Evolutionary conservation across 805 yeast species (phyloP).

Genomic region (Ogataea degrootiae): DNA sequence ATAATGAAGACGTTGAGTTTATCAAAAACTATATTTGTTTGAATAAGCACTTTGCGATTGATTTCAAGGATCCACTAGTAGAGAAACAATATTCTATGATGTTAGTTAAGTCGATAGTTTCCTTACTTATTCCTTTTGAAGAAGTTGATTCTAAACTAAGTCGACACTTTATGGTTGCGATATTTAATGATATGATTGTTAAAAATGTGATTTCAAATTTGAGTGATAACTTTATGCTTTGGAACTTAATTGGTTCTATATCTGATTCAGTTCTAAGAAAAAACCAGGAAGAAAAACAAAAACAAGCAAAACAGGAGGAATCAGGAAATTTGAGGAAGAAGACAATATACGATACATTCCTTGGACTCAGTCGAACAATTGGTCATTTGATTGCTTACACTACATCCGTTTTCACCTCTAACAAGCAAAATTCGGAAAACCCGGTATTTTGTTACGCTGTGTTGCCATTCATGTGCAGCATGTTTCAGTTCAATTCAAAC

Average conservation of each 20-base stretch:
- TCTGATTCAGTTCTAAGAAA: constrained; percentile 7
- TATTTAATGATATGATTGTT: constrained; percentile 40
- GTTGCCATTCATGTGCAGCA: constrained; percentile 17
- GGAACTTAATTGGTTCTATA: constrained; percentile 35
- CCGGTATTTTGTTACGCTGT: constrained; percentile 15
- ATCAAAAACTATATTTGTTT: constrained; percentile 10
- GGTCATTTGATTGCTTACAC: constrained; percentile 27
- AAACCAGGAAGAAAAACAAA: not conserved
- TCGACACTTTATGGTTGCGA: constrained; percentile 32
- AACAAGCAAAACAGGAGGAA: not conserved
- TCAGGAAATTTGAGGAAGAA: not conserved
- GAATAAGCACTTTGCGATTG: constrained; percentile 22
- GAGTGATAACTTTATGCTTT: constrained; percentile 47
- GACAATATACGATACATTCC: constrained; percentile 8
- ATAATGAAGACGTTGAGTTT: constrained; percentile 7
- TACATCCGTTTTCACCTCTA: constrained; percentile 22
- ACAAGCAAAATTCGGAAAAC: constrained; percentile 8
- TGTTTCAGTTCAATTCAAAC: constrained; percentile 10
- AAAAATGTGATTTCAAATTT: constrained; percentile 38
- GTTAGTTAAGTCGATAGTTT: constrained; percentile 32
- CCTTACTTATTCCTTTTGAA: constrained; percentile 36
- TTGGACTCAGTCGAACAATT: constrained; percentile 10
- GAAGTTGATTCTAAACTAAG: constrained; percentile 37
- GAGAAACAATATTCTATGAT: constrained; percentile 33
- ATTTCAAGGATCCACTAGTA: constrained; percentile 6